Conservation (phyloP, 768 basidiomycete genomes). For the Hirschioporus abietinus region DNA sequence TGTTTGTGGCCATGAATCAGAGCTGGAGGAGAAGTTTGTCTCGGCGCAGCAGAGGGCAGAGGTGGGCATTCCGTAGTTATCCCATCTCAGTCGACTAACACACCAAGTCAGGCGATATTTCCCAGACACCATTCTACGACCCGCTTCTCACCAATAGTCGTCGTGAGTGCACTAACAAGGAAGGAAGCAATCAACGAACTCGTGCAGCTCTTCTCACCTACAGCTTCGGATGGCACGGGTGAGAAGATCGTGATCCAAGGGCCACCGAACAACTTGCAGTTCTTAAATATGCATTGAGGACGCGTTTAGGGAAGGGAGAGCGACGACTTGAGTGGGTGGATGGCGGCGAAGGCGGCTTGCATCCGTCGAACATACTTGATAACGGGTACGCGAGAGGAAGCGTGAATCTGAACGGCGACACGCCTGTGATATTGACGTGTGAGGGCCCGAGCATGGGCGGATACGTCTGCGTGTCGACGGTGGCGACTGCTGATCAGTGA, state of each 20-base stretch:
- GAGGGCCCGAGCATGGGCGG: no score
- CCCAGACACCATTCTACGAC: conserved; percentile 5
- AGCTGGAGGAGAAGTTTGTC: conserved; percentile 32
- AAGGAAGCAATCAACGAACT: conserved; percentile 42
- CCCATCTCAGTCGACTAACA: no score
- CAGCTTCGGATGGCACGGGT: conserved; percentile 5
- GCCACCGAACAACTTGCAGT: conserved; percentile 55
- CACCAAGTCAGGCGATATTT: no score
- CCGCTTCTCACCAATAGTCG: no score
- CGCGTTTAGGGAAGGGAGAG: no score
- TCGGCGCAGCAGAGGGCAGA: conserved; percentile 36
- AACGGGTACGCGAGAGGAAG: no score
- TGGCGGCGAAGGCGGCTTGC: no score
- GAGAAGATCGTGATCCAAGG: conserved; percentile 39
- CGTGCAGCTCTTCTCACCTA: conserved; percentile 26
- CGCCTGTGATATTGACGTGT: conserved; percentile 40
- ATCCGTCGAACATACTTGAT: conserved; percentile 14
- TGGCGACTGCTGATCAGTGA: no score
- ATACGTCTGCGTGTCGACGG: conserved; percentile 15
- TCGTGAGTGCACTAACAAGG: conserved; percentile 44
- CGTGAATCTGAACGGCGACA: no score
- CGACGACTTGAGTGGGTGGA: no score
- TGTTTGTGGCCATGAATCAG: conserved; percentile 38
- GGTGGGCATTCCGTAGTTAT: conserved; percentile 23
- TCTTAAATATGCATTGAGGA: no score